A percentile compares a stretch with the other conserved stretches of the same genome.
These are phyloP conservation scores for Erythrobasidium hasegawianum DNA, from an alignment of 1,284 basidiomycete species.

Conservation along the genomic window DNA sequence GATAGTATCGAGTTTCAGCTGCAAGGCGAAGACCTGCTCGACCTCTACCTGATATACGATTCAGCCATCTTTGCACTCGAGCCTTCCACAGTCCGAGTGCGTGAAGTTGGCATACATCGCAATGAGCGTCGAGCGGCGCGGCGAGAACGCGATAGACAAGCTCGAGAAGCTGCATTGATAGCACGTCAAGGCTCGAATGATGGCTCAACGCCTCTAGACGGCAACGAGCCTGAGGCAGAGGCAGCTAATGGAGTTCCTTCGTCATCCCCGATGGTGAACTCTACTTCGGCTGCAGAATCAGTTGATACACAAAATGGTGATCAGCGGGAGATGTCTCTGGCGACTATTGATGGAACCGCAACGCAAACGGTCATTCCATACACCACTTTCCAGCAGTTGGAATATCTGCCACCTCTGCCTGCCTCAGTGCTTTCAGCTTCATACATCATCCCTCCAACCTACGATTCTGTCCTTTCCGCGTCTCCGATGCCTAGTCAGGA, in stretches of 20 bases:
- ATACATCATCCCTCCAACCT: slow-evolving; percentile 81
- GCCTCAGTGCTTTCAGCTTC: slow-evolving; percentile 78
- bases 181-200: too few relatives aligned
- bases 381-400: slow-evolving; percentile 79
- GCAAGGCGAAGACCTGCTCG: slow-evolving; percentile 84
- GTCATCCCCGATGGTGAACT: too few relatives aligned
- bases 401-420: slow-evolving; percentile 74
- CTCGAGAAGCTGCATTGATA: slow-evolving; percentile 53
- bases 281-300: background rate
- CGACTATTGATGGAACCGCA: background rate
- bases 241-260: slow-evolving; percentile 48
- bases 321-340: background rate
- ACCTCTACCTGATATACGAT: slow-evolving; percentile 65
- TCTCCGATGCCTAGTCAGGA: slow-evolving; percentile 2
- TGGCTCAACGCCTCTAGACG: too few relatives aligned
- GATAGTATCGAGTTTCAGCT: slow-evolving; percentile 64
- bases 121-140: slow-evolving; percentile 76
- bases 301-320: background rate
- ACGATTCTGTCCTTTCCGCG: slow-evolving; percentile 60
- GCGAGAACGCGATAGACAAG: slow-evolving; percentile 64
- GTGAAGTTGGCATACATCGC: slow-evolving; percentile 78
- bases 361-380: slow-evolving; percentile 61
- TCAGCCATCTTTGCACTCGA: slow-evolving; percentile 84
- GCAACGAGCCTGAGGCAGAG: too few relatives aligned
- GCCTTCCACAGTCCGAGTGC: slow-evolving; percentile 81